Conservation (phyloP, 2,329 filamentous ascomycete genomes). For the Trichoderma sp. region DNA sequence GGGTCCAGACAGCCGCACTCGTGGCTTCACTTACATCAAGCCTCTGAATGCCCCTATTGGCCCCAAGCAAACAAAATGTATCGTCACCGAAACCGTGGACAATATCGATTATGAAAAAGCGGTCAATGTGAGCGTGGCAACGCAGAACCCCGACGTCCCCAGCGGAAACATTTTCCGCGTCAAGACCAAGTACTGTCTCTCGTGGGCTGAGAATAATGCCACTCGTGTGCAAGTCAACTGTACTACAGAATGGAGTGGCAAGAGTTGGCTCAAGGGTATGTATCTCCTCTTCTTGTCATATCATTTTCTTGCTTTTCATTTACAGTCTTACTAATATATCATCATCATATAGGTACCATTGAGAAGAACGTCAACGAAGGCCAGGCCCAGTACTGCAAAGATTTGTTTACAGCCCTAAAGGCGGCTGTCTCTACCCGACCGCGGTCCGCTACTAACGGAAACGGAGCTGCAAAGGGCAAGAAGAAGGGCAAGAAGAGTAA, state of each 20-base stretch:
- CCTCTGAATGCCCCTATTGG: conserved; percentile 81
- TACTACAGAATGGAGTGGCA: conserved; percentile 91
- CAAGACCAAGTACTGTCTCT: conserved; percentile 92
- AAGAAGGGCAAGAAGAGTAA: conserved; percentile 58
- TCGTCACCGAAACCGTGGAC: conserved; percentile 82
- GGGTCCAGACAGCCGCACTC: conserved; percentile 68
- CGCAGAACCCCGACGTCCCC: conserved; percentile 91
- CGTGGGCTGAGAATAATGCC: conserved; percentile 83
- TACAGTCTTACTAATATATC: conserved; percentile 30
- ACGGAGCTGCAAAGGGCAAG: conserved; percentile 54
- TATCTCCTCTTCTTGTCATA: not conserved
- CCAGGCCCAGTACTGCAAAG: conserved; percentile 77
- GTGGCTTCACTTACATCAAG: conserved; percentile 86
- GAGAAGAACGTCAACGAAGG: conserved; percentile 94
- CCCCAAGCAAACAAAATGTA: conserved; percentile 91
- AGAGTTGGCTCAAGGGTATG: conserved; percentile 95
- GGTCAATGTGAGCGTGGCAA: conserved; percentile 76
- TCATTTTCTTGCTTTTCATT: not conserved
- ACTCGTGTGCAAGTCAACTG: conserved; percentile 87
- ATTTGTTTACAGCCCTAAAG: conserved; percentile 72
- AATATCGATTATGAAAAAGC: conserved; percentile 82
- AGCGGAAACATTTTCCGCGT: conserved; percentile 87
- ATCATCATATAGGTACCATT: conserved; percentile 66
- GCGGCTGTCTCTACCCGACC: conserved; percentile 66
- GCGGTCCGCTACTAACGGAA: conserved; percentile 45